A percentile compares a stretch with the other conserved stretches of the same genome.
Conservation (phyloP, 1,284 basidiomycete species). For the Peniophora sp. region DNA sequence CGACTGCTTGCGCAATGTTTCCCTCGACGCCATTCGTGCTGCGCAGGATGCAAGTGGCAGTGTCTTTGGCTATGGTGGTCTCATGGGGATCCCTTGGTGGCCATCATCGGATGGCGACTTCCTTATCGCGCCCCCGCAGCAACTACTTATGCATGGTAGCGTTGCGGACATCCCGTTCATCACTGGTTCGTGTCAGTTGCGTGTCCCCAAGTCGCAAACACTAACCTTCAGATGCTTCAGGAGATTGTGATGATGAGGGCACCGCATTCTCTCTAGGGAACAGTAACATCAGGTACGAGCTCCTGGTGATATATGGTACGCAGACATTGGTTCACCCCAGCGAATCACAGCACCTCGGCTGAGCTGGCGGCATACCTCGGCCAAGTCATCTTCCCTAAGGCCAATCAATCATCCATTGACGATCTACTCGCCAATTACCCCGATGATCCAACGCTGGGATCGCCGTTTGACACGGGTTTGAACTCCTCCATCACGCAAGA, state of each 20-base stretch:
- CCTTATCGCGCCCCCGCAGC: conserved; percentile 33
- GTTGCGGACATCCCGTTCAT: conserved; percentile 39
- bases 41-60: conserved; percentile 16
- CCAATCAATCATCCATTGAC: not conserved
- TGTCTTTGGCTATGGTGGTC: conserved; percentile 1
- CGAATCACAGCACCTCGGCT: not conserved
- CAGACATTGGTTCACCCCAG: not conserved
- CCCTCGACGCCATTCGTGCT: not conserved
- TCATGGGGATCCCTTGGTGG: conserved; percentile 32
- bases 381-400: not conserved
- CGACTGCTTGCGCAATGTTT: not conserved
- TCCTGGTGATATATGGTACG: not conserved
- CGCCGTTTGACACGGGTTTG: conserved; percentile 20
- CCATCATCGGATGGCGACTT: conserved; percentile 46
- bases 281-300: conserved; percentile 8
- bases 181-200: conserved; percentile 22
- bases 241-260: conserved; percentile 14
- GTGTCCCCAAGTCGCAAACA: not conserved
- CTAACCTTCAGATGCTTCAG: not conserved
- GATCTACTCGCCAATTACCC: conserved; percentile 12
- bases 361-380: not conserved
- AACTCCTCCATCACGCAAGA: conserved; percentile 9
- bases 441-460: conserved; percentile 11
- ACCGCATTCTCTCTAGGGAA: conserved; percentile 8
- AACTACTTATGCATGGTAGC: conserved; percentile 28